Percentiles rank a stretch among this genome's conserved stretches.
These are phyloP conservation scores for Coemansia reversa DNA, from an alignment of 192 early-diverging fungal genomes.

Conservation along the genomic window DNA sequence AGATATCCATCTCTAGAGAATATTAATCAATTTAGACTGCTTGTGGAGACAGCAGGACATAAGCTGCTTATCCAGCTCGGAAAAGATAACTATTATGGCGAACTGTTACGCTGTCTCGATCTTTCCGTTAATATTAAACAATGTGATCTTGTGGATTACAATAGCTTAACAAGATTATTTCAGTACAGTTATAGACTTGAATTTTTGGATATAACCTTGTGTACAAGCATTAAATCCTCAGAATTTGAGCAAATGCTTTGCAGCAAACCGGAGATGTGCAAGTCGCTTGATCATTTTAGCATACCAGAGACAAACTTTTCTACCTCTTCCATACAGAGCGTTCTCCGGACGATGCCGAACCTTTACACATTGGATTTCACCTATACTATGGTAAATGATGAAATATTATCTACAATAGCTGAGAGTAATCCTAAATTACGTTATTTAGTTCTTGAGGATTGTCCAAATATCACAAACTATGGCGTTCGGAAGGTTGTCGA, in stretches of 20 bases:
- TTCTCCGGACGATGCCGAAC: slow-evolving; percentile 3
- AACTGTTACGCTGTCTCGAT: slow-evolving; percentile 15
- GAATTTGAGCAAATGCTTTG: slow-evolving; percentile 6
- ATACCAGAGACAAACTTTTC: slow-evolving; percentile 15
- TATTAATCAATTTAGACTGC: slow-evolving; percentile 7
- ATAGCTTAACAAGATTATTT: slow-evolving; percentile 9
- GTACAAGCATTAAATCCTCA: slow-evolving; percentile 4
- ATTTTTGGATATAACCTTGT: slow-evolving; percentile 16
- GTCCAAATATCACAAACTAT: neutral
- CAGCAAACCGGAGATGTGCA: slow-evolving; percentile 2
- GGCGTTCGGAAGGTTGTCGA: slow-evolving; percentile 1
- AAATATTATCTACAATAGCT: neutral
- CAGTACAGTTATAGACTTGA: neutral
- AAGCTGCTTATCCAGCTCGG: slow-evolving; percentile 5
- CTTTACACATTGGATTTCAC: neutral
- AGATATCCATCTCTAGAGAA: neutral
- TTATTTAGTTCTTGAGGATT: neutral
- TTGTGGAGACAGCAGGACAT: neutral
- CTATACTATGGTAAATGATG: neutral
- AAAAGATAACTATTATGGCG: slow-evolving; percentile 10
- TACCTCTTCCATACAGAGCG: neutral
- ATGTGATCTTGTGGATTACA: slow-evolving; percentile 19
- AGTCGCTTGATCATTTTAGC: slow-evolving; percentile 4
- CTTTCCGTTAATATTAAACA: slow-evolving; percentile 15
- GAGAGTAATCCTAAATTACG: neutral